A percentile compares a stretch with the other conserved stretches of the same genome.
phyloP scores from a whole-genome alignment of 345 rosid species.

The Isatis tinctoria region DNA sequence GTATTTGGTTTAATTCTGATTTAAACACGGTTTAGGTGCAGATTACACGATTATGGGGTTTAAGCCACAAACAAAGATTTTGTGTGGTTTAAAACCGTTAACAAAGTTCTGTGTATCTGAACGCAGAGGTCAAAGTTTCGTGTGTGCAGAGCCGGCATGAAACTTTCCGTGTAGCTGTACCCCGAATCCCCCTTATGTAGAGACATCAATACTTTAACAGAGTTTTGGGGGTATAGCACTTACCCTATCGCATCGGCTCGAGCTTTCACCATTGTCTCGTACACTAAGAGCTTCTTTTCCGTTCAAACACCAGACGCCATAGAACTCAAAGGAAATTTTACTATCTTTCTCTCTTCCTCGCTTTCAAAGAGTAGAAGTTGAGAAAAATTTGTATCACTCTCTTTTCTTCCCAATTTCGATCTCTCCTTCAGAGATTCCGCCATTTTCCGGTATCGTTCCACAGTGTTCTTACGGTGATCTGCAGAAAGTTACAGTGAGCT shows the following conservation, averaged over 20 bases:
- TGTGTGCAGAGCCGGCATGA: too few relatives aligned
- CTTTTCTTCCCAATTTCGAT: conserved; percentile 22
- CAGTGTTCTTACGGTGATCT: conserved; percentile 4
- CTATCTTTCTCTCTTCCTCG: background rate
- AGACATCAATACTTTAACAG: too few relatives aligned
- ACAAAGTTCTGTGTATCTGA: too few relatives aligned
- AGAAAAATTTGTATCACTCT: background rate
- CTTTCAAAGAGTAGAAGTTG: too few relatives aligned
- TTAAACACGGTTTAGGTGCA: too few relatives aligned
- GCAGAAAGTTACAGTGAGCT: conserved; percentile 7
- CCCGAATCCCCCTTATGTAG: too few relatives aligned
- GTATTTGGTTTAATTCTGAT: too few relatives aligned
- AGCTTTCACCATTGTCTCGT: conserved; percentile 20
- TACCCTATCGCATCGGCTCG: conserved; percentile 10
- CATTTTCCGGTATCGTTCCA: background rate
- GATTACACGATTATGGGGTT: too few relatives aligned
- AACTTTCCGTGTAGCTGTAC: too few relatives aligned
- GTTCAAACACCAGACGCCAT: background rate
- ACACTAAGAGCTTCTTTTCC: conserved; percentile 3
- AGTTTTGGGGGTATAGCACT: background rate
- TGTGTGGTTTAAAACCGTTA: too few relatives aligned
- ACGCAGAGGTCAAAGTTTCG: too few relatives aligned
- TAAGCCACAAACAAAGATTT: too few relatives aligned
- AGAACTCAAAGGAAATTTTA: background rate
- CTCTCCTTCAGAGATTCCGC: conserved; percentile 9